These are phyloP conservation scores for Liquidambar formosana DNA, from an alignment of 164 flowering plant genomes.

Conservation along the genomic window DNA sequence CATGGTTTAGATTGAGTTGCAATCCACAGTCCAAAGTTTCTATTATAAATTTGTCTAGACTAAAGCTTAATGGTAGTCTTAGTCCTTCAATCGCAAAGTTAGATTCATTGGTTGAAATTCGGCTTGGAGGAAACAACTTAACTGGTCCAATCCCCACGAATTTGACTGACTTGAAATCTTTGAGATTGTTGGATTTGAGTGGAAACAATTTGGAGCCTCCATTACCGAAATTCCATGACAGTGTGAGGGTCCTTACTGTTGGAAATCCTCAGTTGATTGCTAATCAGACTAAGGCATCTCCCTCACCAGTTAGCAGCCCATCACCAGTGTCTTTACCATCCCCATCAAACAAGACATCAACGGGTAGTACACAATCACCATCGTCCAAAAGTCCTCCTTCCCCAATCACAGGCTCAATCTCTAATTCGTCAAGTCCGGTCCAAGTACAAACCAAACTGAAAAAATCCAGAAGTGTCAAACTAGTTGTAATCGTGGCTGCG, in stretches of 20 bases:
- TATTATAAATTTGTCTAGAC: slow-evolving; percentile 51
- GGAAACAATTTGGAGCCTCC: slow-evolving; percentile 70
- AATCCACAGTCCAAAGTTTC: slow-evolving; percentile 37
- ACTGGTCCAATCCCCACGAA: slow-evolving; percentile 49
- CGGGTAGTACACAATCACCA: slow-evolving; percentile 12
- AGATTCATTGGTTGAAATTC: slow-evolving; percentile 47
- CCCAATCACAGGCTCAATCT: slow-evolving; percentile 12
- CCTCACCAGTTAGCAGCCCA: slow-evolving; percentile 18
- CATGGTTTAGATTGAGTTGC: slow-evolving; percentile 72
- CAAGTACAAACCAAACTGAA: neutral
- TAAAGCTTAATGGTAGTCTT: slow-evolving; percentile 60
- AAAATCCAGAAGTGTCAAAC: slow-evolving; percentile 15
- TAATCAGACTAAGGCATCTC: slow-evolving; percentile 14
- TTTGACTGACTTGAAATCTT: slow-evolving; percentile 44
- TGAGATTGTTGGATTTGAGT: slow-evolving; percentile 57
- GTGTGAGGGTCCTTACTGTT: slow-evolving; percentile 38
- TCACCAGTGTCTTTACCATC: slow-evolving; percentile 16
- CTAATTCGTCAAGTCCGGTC: slow-evolving; percentile 5
- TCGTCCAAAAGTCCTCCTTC: slow-evolving; percentile 9
- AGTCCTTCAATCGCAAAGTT: slow-evolving; percentile 67
- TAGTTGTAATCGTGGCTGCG: slow-evolving; percentile 31
- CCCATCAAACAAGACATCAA: slow-evolving; percentile 15
- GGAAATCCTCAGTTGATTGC: slow-evolving; percentile 48
- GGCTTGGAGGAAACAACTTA: slow-evolving; percentile 49
- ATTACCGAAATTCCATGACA: slow-evolving; percentile 47